Conservation (phyloP, 805 yeast genomes). For the Candida khao-thaluensis region DNA sequence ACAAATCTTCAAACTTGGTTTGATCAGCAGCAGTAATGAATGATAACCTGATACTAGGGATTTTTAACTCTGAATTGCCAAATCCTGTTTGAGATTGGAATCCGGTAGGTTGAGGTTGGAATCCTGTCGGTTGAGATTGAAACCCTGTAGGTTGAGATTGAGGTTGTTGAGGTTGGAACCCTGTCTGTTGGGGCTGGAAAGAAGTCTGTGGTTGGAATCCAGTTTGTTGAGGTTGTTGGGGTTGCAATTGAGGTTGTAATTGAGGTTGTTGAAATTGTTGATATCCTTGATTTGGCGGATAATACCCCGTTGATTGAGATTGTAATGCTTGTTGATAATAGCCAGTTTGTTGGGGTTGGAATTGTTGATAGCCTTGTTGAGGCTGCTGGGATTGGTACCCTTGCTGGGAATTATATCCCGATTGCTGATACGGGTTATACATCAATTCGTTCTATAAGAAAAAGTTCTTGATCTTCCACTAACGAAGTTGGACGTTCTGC, state of each 20-base stretch:
- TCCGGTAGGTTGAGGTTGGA: conserved; percentile 19
- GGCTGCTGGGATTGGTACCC: conserved; percentile 25
- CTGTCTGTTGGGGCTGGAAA: conserved; percentile 21
- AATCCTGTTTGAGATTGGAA: conserved; percentile 31
- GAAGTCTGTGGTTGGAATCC: conserved; percentile 26
- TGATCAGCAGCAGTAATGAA: conserved; percentile 87
- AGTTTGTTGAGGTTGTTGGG: conserved; percentile 23
- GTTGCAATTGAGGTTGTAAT: conserved; percentile 16
- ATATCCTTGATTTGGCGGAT: conserved; percentile 32
- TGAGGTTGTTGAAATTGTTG: conserved; percentile 22
- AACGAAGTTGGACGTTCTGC: conserved; percentile 2
- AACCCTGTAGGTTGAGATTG: conserved; percentile 17
- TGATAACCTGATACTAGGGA: conserved; percentile 75
- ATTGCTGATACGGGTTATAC: conserved; percentile 41
- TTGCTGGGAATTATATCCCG: conserved; percentile 20
- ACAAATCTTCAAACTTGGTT: conserved; percentile 78
- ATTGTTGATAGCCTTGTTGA: conserved; percentile 9
- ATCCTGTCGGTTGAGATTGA: conserved; percentile 23
- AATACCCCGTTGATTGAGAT: conserved; percentile 16
- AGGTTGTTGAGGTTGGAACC: conserved; percentile 17
- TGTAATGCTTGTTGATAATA: conserved; percentile 13
- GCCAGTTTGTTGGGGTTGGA: conserved; percentile 10
- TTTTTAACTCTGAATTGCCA: conserved; percentile 48
- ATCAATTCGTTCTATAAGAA: conserved; percentile 20
- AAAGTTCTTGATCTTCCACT: too few relatives aligned